Evolutionary conservation across 768 basidiomycete genomes (phyloP), one percentile per base, ranked within the genome.

Genomic region (Termitomyces bulborhizus): DNA sequence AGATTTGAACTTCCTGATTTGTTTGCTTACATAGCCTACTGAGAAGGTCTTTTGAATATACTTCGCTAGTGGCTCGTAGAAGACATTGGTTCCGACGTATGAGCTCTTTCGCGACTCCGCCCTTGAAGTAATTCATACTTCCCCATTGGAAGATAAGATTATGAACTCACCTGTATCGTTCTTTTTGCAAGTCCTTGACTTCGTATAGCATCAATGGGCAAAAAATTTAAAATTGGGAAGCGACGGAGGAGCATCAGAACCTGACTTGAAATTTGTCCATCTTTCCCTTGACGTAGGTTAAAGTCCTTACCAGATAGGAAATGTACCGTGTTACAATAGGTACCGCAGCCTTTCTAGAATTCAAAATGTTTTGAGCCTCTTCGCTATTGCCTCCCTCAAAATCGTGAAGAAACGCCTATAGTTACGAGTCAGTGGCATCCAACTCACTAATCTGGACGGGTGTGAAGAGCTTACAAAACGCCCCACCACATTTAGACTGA

Each of bases 171-270:
- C n/a, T 46, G 45, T 2, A 46, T n/a, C 12, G 29, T 31, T 6
- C 45, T 46, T 32, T 46, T 46, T 11, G 45, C 45, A 5, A 46
- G 29, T 8, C n/a, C 29, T 46, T 46, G 45, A 31, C 45, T 46
- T 46, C n/a, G 29, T 31, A 46, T 31, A 46, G 29, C 45, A 5
- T 31, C 2, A 8, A 31, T 46, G 1, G 45, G 45, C 4, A 46
- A 46, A 5, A 4, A 15, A 18, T 46, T 46, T 29, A 46, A 31
- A 4, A 46, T 18, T 3, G 45, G 27, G 9, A 46, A 46, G n/a
- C 45, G 45, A n/a, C 45, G 45, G 8, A 46, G 45, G 6, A 46
- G n/a, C 45, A 46, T 46, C 29, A 32, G 29, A n/a, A 27, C 18
- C 45, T 46, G 8, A 11, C n/a, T 6, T 15, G 9, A 21, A 46